Evolutionary conservation across 441 rosid species (phyloP), one percentile per base, ranked within the genome.

Genomic region (Jatropha multifida): DNA sequence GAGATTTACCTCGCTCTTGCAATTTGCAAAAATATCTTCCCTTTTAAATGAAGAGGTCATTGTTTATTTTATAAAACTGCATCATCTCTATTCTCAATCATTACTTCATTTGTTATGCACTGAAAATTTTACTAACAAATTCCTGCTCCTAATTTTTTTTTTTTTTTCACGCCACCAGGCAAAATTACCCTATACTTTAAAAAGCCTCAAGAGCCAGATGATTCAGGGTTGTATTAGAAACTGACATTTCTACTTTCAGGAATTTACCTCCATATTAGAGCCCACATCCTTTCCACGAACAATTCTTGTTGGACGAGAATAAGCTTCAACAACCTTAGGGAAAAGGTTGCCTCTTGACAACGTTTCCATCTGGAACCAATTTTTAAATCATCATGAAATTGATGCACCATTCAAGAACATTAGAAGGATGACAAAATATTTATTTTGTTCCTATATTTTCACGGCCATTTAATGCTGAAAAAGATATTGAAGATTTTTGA

Each of bases 221-320:
- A 32, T 54, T 54, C 4, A 23, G 20, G n/a, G 58, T 54, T 54
- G 58, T 3, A 17, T 5, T 54, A n/a, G 6, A 55, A 13, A 18
- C 15, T 56, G 58, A 71, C 9, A 17, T 18, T 70, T 14, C 26
- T 40, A n/a, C 48, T 41, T 46, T 23, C 32, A 37, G 65, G 68
- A 69, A 76, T 40, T 52, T 88, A 91, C 99, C 98, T 95, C 89
- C 56, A 83, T 58, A 73, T 84, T 82, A 74, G 82, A 69, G 73
- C 86, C 89, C 56, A 90, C 71, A 74, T 90, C 92, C 90, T 95
- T 93, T 75, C 99, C 99, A 71, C 98, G 92, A 37, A 91, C 90
- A 68, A 96, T 96, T 78, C 98, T 93, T 59, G 99, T 92, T 70
- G 99, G 99, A 79, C 98, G 97, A 71, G 99, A 92, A 84, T 96